Conservation (phyloP, 1,284 basidiomycete genomes). For the Pseudozyma sp. region DNA sequence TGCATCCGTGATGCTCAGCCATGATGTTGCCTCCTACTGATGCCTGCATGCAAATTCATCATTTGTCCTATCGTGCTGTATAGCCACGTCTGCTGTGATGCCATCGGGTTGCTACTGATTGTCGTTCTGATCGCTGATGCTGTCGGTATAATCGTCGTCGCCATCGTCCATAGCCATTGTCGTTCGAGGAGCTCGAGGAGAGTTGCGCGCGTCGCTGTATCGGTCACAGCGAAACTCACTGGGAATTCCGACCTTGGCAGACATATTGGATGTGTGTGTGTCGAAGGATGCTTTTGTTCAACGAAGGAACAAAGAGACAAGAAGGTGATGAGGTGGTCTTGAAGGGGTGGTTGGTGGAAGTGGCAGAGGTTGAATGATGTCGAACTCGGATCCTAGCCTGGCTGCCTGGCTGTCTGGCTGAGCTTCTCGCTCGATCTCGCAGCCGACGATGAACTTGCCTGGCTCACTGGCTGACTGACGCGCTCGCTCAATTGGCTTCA, state of each 20-base stretch:
- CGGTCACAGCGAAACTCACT: slow-evolving; percentile 55
- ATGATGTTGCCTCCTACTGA: too few relatives aligned
- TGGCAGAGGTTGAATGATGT: slow-evolving; percentile 33
- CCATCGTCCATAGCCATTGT: slow-evolving; percentile 15
- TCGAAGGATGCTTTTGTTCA: slow-evolving; percentile 45
- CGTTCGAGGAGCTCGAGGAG: slow-evolving; percentile 5
- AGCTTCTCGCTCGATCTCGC: background rate
- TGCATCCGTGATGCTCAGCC: too few relatives aligned
- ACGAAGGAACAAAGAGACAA: slow-evolving; percentile 41
- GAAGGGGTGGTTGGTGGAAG: slow-evolving; percentile 52
- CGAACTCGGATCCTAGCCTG: slow-evolving; percentile 31
- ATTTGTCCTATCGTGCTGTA: too few relatives aligned
- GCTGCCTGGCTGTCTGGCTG: slow-evolving; percentile 7
- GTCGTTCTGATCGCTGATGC: slow-evolving; percentile 1
- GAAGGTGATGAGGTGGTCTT: slow-evolving; percentile 38
- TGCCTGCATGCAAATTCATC: too few relatives aligned
- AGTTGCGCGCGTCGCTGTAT: slow-evolving; percentile 19
- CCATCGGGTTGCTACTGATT: too few relatives aligned
- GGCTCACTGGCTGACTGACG: background rate
- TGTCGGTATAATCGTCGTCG: slow-evolving; percentile 3
- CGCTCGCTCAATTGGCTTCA: background rate
- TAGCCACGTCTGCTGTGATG: too few relatives aligned
- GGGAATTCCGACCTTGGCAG: slow-evolving; percentile 62
- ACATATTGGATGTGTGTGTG: slow-evolving; percentile 57
- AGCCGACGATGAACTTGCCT: too few relatives aligned